These are phyloP conservation scores for Rhodotorula sp. DNA, from an alignment of 1,284 basidiomycete genomes.

Conservation along the genomic window DNA sequence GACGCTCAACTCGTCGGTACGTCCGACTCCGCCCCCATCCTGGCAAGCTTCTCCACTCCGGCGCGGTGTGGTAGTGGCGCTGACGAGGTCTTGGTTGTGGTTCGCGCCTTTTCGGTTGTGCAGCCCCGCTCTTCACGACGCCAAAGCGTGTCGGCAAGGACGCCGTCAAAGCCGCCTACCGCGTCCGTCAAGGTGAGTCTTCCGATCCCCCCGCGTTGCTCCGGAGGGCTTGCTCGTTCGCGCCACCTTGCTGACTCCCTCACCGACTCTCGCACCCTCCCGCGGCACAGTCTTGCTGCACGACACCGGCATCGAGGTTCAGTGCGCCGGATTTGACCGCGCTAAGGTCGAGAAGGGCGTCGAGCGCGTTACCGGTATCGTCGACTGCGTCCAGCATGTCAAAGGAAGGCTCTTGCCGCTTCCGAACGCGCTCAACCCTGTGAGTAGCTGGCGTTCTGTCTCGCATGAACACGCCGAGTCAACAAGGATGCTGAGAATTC, in stretches of 20 bases:
- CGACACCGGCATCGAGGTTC: slow-evolving; percentile 27
- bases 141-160: slow-evolving; percentile 14
- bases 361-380: slow-evolving; percentile 14
- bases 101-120: not conserved
- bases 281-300: slow-evolving; percentile 14
- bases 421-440: slow-evolving; percentile 24
- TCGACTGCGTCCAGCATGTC: slow-evolving; percentile 30
- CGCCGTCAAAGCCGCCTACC: slow-evolving; percentile 34
- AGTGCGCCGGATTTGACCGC: slow-evolving; percentile 22
- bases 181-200: slow-evolving; percentile 28
- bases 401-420: slow-evolving; percentile 29
- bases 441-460: not conserved
- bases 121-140: slow-evolving; percentile 30
- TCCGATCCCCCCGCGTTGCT: too few species aligned
- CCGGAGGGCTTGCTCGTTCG: not conserved
- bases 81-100: not conserved
- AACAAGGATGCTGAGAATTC: too few species aligned
- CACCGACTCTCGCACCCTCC: too few species aligned
- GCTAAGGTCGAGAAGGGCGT: slow-evolving; percentile 19
- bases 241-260: too few species aligned
- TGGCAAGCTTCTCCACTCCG: not conserved
- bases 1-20: slow-evolving; percentile 18
- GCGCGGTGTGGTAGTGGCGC: not conserved
- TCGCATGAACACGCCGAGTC: too few species aligned
- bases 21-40: not conserved